Conservation (phyloP, 306 rosid species). For the Vicia villosa region DNA sequence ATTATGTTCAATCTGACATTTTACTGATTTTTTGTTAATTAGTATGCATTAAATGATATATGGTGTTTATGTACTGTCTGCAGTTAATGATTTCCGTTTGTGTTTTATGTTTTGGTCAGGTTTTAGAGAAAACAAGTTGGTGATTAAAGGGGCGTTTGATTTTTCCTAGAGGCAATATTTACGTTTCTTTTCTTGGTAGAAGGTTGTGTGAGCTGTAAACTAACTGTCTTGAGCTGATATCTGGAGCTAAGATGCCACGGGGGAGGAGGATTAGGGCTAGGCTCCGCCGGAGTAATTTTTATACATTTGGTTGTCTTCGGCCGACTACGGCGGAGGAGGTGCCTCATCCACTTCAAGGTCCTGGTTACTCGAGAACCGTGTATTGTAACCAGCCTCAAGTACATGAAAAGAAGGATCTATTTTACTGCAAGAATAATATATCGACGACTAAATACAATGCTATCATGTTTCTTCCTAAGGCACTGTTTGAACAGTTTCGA, state of each 20-base stretch:
- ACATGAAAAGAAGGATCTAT: constrained; percentile 58
- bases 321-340: constrained; percentile 46
- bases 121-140: constrained; percentile 34
- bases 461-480: constrained; percentile 80
- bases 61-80: constrained; percentile 27
- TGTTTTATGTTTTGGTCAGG: constrained; percentile 43
- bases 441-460: constrained; percentile 89
- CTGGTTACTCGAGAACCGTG: constrained; percentile 73
- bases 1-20: constrained; percentile 7
- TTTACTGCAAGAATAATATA: constrained; percentile 68
- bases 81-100: constrained; percentile 30
- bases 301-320: constrained; percentile 70
- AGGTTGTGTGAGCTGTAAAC: constrained; percentile 41
- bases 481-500: constrained; percentile 95
- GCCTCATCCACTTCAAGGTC: constrained; percentile 60
- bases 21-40: constrained; percentile 1
- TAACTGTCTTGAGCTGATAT: constrained; percentile 49
- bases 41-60: constrained; percentile 16
- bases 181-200: constrained; percentile 27
- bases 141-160: constrained; percentile 31
- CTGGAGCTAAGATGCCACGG: constrained; percentile 53
- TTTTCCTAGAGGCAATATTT: constrained; percentile 33
- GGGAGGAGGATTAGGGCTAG: constrained; percentile 75
- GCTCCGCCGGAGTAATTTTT: constrained; percentile 74
- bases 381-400: constrained; percentile 74